phyloP scores from a whole-genome alignment of 768 basidiomycete genomes.

The Polyporus arcularius region DNA sequence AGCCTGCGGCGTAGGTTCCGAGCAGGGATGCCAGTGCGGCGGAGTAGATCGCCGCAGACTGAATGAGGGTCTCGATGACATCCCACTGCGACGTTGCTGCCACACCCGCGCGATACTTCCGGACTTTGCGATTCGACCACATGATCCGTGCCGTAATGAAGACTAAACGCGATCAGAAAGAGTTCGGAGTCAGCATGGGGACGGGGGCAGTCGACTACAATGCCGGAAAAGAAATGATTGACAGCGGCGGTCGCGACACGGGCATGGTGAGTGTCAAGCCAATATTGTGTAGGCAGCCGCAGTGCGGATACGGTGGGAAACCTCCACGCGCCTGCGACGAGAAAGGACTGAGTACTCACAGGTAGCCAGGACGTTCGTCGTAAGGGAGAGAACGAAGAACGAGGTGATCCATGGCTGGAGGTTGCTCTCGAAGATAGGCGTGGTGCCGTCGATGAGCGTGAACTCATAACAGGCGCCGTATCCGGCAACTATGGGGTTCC shows the following conservation, averaged over 20 bases:
- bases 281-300: neutral
- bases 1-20: constrained; percentile 5
- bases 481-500: neutral
- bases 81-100: constrained; percentile 2
- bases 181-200: neutral
- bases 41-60: constrained; percentile 18
- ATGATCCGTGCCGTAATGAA: constrained; percentile 9
- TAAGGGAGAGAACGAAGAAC: constrained; percentile 2
- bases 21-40: constrained; percentile 9
- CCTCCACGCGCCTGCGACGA: neutral
- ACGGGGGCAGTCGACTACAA: neutral
- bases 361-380: constrained; percentile 2
- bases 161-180: neutral
- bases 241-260: neutral
- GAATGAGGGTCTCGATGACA: constrained; percentile 15
- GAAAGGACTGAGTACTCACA: neutral
- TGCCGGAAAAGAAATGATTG: neutral
- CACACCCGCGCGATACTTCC: neutral
- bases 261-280: neutral
- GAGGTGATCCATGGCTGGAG: constrained; percentile 5
- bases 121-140: neutral
- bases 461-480: neutral
- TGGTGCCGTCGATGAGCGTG: neutral
- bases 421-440: constrained; percentile 1
- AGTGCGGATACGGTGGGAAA: neutral